Base-by-base conservation (phyloP, 345 rosid genomes). In the Bretschneidera sinensis region DNA sequence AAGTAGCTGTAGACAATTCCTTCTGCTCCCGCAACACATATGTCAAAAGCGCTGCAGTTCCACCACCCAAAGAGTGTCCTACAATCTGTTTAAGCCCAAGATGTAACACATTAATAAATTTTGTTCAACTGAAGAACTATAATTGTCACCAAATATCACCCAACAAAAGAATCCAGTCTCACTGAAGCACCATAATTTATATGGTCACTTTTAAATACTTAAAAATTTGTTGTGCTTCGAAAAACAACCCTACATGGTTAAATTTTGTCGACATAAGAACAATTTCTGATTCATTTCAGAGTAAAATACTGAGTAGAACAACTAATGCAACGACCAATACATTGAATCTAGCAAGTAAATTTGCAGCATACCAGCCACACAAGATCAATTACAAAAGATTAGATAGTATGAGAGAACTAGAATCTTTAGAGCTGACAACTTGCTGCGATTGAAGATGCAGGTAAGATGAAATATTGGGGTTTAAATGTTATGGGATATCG, bases 1-100 rank as follows among this genome's bases (percentile, higher is more conserved):
- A 88, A 0, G 83, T 72, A 62, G 96, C 67, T 18, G 76, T 76
- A 22, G 90, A 80, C 48, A 86, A 78, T 64, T 76, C 92, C 58
- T 85, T 80, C 69, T 74, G 96, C 70, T 92, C 98, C 68, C 92
- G 81, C 74, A 88, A 67, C 31, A 88, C 88, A 64, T 88, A 92
- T 21, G 96, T 88, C 21, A 88, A 64, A 60, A 91, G 88, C 17
- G 98, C 95, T 17, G 96, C 98, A 18, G 95, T 88, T 55, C 98
- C 98, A 77, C 98, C 96, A 53, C 98, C 98, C 83, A 91, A 75
- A 57, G 98, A 88, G 76, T 91, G 96, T 43, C 98, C 98, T 53
- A 91, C 88, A 64, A 91, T 82, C 98, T 91, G 66, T 69, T 50
- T 56, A 48, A 55, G 61, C 16, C 11, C 4, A 39, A 39, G 15